Evolutionary conservation across 2,329 filamentous ascomycete species (phyloP).

Genomic region (Trichoderma semiorbis): DNA sequence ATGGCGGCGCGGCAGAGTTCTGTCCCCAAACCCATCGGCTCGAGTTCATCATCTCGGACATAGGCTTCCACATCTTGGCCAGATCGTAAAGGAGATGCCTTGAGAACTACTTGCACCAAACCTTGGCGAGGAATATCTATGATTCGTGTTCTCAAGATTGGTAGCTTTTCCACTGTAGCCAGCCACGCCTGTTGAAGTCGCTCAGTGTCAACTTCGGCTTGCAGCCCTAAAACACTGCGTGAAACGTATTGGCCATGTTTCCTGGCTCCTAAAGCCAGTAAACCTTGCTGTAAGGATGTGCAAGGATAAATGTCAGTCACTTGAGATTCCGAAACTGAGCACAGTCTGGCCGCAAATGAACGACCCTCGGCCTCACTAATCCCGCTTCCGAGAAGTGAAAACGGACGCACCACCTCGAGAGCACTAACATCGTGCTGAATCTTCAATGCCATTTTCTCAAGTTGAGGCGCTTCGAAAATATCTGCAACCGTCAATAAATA

Average conservation of each 20-base stretch:
- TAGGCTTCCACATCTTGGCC: background rate
- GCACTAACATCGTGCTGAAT: background rate
- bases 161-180: background rate
- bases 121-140: constrained; percentile 1
- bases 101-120: background rate
- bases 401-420: background rate
- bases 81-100: background rate
- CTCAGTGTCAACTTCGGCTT: background rate
- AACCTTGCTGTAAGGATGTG: constrained; percentile 10
- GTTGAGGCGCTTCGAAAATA: background rate
- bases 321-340: background rate
- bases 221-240: constrained; percentile 7
- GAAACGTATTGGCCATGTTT: constrained; percentile 1
- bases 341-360: background rate
- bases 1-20: background rate
- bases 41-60: background rate
- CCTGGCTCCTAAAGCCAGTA: background rate
- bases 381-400: background rate
- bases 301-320: constrained; percentile 8
- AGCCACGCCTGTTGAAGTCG: constrained; percentile 4
- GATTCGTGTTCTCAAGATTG: constrained; percentile 10
- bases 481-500: background rate
- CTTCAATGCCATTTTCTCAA: background rate
- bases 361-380: background rate
- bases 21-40: constrained; percentile 13